Evolutionary conservation across 2,329 filamentous ascomycete genomes (phyloP).

Genomic region (Calonectria montana): DNA sequence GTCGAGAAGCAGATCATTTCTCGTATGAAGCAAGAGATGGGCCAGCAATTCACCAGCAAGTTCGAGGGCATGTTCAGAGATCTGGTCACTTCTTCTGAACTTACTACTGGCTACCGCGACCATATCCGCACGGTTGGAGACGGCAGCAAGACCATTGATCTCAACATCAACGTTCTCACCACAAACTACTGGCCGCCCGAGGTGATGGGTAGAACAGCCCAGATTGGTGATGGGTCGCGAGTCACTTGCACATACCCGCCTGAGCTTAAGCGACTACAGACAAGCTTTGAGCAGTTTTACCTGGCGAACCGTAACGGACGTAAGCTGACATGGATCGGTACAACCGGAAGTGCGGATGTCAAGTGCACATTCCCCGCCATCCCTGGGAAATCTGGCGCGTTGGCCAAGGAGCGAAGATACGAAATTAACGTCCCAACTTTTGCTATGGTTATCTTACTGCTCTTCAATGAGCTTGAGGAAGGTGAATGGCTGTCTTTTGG

Average conservation of each 20-base stretch:
- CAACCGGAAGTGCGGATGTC: slow-evolving; percentile 84
- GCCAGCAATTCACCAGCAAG: slow-evolving; percentile 92
- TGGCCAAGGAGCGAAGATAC: slow-evolving; percentile 78
- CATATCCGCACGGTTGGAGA: slow-evolving; percentile 68
- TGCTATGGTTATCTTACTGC: slow-evolving; percentile 87
- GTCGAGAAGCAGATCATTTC: slow-evolving; percentile 96
- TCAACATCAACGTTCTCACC: slow-evolving; percentile 87
- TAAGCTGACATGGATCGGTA: slow-evolving; percentile 83
- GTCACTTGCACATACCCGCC: slow-evolving; percentile 76
- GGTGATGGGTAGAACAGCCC: slow-evolving; percentile 75
- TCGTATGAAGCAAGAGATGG: slow-evolving; percentile 96
- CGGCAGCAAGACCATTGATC: slow-evolving; percentile 70
- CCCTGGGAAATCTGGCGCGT: slow-evolving; percentile 72
- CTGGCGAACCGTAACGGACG: slow-evolving; percentile 87
- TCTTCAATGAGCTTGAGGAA: slow-evolving; percentile 83
- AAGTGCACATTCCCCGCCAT: slow-evolving; percentile 81
- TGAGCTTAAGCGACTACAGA: slow-evolving; percentile 79
- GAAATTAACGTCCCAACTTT: slow-evolving; percentile 94
- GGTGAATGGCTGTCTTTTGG: slow-evolving; percentile 69
- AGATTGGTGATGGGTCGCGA: slow-evolving; percentile 58
- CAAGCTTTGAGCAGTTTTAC: slow-evolving; percentile 91
- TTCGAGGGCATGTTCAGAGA: slow-evolving; percentile 99
- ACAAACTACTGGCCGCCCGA: slow-evolving; percentile 97
- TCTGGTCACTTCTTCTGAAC: slow-evolving; percentile 86
- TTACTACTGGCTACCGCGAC: slow-evolving; percentile 80